A percentile compares a stretch with the other conserved stretches of the same genome.
phyloP scores from a whole-genome alignment of 2,329 filamentous ascomycete species.

The Fusarium chaquense region DNA sequence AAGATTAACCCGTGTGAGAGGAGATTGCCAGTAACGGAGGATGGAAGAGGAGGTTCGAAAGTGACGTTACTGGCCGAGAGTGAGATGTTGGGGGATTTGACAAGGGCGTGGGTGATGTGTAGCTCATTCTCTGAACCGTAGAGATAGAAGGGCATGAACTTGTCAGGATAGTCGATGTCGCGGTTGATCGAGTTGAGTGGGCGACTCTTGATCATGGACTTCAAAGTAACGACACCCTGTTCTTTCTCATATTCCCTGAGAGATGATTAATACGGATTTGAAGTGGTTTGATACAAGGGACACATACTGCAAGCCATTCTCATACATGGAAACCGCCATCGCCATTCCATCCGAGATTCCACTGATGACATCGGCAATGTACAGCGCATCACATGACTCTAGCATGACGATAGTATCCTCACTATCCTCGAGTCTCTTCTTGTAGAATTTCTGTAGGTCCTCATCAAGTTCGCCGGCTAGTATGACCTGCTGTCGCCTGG shows the following conservation, averaged over 20 bases:
- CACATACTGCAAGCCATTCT: constrained; percentile 25
- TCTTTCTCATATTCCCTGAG: constrained; percentile 36
- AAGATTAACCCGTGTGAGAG: constrained; percentile 46
- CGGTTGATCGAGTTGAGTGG: constrained; percentile 54
- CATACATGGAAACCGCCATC: constrained; percentile 8
- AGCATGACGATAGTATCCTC: constrained; percentile 32
- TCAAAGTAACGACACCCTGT: constrained; percentile 43
- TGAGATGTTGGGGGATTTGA: constrained; percentile 56
- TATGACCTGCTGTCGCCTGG: constrained; percentile 54
- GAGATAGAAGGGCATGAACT: constrained; percentile 59
- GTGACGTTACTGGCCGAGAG: constrained; percentile 47
- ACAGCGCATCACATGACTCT: constrained; percentile 5
- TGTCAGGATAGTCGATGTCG: constrained; percentile 51
- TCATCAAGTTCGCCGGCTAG: constrained; percentile 29
- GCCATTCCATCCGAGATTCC: not conserved
- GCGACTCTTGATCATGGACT: constrained; percentile 49
- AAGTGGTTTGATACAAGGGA: too few relatives aligned
- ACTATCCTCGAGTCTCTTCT: not conserved
- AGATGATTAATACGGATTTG: not conserved
- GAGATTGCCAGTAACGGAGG: constrained; percentile 22
- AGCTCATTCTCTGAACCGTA: constrained; percentile 54
- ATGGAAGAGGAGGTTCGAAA: constrained; percentile 21
- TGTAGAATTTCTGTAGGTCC: not conserved
- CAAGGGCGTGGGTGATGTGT: constrained; percentile 59
- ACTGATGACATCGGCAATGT: constrained; percentile 6